Evolutionary conservation across 768 basidiomycete species (phyloP), one percentile per base, ranked within the genome.

Genomic region (Boletus pseudopeckii): DNA sequence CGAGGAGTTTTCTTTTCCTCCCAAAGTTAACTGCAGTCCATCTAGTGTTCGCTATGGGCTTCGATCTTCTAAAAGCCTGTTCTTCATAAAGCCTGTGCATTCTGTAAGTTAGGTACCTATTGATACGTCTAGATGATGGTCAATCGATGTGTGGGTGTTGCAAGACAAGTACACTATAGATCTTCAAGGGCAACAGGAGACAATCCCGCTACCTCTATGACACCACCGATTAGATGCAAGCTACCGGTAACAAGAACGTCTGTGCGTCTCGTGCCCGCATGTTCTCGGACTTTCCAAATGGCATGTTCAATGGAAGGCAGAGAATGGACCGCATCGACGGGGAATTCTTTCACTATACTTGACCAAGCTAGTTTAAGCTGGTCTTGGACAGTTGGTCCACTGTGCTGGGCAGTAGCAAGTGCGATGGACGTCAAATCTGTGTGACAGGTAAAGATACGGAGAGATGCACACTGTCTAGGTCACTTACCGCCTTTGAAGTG

Each of bases 231-330:
- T 15, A 99, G 80, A 72, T 95, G 95, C 57, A 99, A 69, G 70
- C 93, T 97, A 5, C 97, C 97, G 3, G 92, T 80, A 7, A 96
- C 93, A 15, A 99, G 76, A n/a, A 93, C 83, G 52, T 88, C 77
- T 13, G 72, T 68, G 1, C 71, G 63, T 39, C 60, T 64, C 2
- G 66, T 60, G 5, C 64, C 56, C 6, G 66, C 57, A n/a, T 82
- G 63, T 3, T 70, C 62, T 13, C 84, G 78, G 5, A 92, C 79
- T 24, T 82, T 64, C 30, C 78, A 75, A n/a, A 98, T 76, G 5
- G 95, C 92, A 65, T 98, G 87, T 67, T 98, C 86, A 48, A 99
- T 85, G 9, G 92, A 92, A 1, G 89, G 85, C 13, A 95, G 72
- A 37, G 94, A 87, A 64, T 95, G 85, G 18, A 94, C 79, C 26